Conservation (phyloP, 768 basidiomycete genomes). For the Boletus coccyginus region DNA sequence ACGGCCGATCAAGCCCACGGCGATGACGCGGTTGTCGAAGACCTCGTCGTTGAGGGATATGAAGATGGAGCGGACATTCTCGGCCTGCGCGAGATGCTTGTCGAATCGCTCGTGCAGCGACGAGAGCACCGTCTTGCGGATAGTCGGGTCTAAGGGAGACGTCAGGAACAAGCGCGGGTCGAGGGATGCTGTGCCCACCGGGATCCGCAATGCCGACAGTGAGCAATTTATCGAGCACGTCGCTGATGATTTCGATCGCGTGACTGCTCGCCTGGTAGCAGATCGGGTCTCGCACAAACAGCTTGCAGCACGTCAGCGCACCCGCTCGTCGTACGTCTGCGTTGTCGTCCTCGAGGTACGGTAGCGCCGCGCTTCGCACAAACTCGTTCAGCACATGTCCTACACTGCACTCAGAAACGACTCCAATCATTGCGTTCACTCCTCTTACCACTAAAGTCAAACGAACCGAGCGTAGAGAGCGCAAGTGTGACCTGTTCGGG, state of each 20-base stretch:
- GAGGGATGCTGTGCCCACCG: constrained; percentile 44
- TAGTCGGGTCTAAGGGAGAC: constrained; percentile 54
- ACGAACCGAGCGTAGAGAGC: constrained; percentile 80
- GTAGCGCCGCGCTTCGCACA: constrained; percentile 85
- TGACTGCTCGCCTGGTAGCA: constrained; percentile 95
- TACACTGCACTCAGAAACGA: constrained; percentile 27
- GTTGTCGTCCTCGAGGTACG: constrained; percentile 92
- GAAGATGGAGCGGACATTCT: constrained; percentile 96
- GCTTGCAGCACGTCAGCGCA: constrained; percentile 85
- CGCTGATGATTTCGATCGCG: constrained; percentile 94
- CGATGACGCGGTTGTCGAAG: constrained; percentile 90
- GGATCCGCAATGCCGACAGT: constrained; percentile 97
- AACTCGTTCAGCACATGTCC: constrained; percentile 96
- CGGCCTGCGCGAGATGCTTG: constrained; percentile 94
- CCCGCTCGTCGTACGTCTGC: constrained; percentile 85
- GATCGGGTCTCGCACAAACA: constrained; percentile 94
- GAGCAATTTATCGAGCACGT: constrained; percentile 94
- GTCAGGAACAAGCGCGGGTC: constrained; percentile 3
- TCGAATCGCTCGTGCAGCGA: constrained; percentile 93
- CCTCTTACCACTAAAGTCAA: constrained; percentile 85
- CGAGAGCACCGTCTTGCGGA: constrained; percentile 82
- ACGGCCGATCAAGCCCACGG: constrained; percentile 87
- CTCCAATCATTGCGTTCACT: not conserved
- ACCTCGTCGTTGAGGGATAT: constrained; percentile 97
- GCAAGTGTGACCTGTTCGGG: constrained; percentile 78